Conservation (phyloP, 805 yeast species). For the Lipomyces starkeyi region DNA sequence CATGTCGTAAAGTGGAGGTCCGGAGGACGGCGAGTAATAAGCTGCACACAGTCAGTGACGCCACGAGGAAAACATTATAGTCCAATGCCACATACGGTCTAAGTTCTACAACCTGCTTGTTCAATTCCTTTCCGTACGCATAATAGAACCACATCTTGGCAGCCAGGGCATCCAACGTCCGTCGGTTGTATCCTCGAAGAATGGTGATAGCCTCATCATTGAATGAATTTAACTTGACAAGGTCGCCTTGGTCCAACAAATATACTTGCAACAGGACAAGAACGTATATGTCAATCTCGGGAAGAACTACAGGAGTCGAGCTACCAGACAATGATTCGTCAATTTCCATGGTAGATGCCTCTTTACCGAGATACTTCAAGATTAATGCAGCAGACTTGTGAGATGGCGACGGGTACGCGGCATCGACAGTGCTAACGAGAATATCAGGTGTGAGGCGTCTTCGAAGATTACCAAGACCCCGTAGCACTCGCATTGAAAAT, state of each 20-base stretch:
- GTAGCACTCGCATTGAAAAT: conserved; percentile 80
- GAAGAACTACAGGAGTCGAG: conserved; percentile 51
- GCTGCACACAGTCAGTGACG: conserved; percentile 10
- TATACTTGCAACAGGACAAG: conserved; percentile 80
- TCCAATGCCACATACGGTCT: conserved; percentile 52
- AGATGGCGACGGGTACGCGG: conserved; percentile 56
- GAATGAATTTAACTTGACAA: conserved; percentile 58
- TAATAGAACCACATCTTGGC: conserved; percentile 95
- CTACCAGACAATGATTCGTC: conserved; percentile 15
- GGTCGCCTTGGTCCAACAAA: conserved; percentile 66
- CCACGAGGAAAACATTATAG: neutral
- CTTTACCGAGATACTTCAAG: conserved; percentile 23
- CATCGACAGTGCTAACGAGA: conserved; percentile 60
- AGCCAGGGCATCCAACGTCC: conserved; percentile 82
- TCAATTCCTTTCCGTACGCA: conserved; percentile 74
- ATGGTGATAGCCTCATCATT: conserved; percentile 59
- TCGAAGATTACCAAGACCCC: conserved; percentile 80
- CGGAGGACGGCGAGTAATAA: conserved; percentile 75
- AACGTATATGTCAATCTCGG: conserved; percentile 80
- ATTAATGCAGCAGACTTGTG: conserved; percentile 23
- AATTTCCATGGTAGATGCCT: conserved; percentile 7
- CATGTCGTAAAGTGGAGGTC: conserved; percentile 90
- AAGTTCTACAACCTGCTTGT: conserved; percentile 56
- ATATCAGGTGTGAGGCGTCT: conserved; percentile 61
- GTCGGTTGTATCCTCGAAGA: conserved; percentile 69